These are phyloP conservation scores for Trichosporon faecale DNA, from an alignment of 1,284 basidiomycete species.

Conservation along the genomic window DNA sequence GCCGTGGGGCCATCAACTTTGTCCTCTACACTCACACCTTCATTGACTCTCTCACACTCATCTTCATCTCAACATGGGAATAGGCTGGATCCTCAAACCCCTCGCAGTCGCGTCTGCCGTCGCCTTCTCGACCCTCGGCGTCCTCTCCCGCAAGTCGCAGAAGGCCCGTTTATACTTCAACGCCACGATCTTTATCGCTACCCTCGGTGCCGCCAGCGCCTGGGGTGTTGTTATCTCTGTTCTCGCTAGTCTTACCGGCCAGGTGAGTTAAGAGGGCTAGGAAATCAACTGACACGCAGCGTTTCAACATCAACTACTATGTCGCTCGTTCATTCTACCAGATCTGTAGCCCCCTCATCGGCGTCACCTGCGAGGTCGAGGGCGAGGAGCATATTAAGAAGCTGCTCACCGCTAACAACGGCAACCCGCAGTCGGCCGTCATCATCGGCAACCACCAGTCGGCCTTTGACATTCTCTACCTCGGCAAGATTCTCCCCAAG, in stretches of 20 bases:
- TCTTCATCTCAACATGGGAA: neutral
- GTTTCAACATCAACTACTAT: conserved; percentile 79
- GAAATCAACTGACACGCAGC: conserved; percentile 46
- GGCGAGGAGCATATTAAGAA: conserved; percentile 72
- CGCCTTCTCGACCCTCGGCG: conserved; percentile 42
- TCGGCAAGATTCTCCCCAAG: conserved; percentile 83
- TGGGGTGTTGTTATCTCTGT: conserved; percentile 73
- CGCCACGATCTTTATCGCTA: conserved; percentile 68
- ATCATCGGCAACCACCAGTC: conserved; percentile 90
- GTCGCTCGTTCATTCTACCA: conserved; percentile 83
- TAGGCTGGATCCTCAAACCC: conserved; percentile 42
- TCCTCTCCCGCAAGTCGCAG: conserved; percentile 40
- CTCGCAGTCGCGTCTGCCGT: conserved; percentile 45
- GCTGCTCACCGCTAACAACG: conserved; percentile 57
- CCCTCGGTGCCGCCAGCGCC: conserved; percentile 68
- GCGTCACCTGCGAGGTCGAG: conserved; percentile 73
- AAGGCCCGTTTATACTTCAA: conserved; percentile 61
- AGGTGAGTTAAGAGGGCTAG: conserved; percentile 38
- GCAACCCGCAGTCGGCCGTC: conserved; percentile 56
- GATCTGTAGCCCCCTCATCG: conserved; percentile 64
- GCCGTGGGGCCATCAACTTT: conserved; percentile 8
- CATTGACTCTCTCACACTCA: neutral
- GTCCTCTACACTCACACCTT: neutral
- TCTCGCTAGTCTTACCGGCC: conserved; percentile 66
- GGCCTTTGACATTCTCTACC: conserved; percentile 78